Conservation (phyloP, 2,329 filamentous ascomycete genomes). For the Microthyrium microscopicum region DNA sequence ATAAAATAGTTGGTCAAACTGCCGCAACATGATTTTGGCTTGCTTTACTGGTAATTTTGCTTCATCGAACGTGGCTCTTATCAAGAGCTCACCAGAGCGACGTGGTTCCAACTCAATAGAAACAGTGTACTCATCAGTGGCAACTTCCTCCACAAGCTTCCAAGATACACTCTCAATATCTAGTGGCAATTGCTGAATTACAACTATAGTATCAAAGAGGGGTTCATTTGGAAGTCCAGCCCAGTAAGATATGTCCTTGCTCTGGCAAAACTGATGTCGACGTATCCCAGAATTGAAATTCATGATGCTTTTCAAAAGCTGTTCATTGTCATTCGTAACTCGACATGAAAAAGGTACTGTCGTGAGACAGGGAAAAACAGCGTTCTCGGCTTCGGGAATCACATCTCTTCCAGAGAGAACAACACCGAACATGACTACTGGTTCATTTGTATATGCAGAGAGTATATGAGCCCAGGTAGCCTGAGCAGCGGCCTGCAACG, state of each 20-base stretch:
- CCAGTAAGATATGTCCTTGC: slow-evolving; percentile 57
- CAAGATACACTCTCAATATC: slow-evolving; percentile 40
- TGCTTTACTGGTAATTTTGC: slow-evolving; percentile 53
- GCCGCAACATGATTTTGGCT: slow-evolving; percentile 46
- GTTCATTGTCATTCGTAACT: slow-evolving; percentile 35
- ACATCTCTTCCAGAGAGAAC: slow-evolving; percentile 59
- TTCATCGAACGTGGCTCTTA: slow-evolving; percentile 50
- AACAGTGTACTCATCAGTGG: slow-evolving; percentile 59
- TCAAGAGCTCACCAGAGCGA: slow-evolving; percentile 29
- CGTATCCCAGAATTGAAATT: slow-evolving; percentile 45
- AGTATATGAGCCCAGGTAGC: slow-evolving; percentile 64
- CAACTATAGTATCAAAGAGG: slow-evolving; percentile 73
- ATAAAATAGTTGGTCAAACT: slow-evolving; percentile 53
- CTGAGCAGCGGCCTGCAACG: slow-evolving; percentile 59
- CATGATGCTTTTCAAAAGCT: slow-evolving; percentile 48
- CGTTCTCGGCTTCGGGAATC: slow-evolving; percentile 29
- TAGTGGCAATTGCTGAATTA: slow-evolving; percentile 58
- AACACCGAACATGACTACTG: slow-evolving; percentile 58
- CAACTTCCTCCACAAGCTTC: slow-evolving; percentile 46
- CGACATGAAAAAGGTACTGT: slow-evolving; percentile 58
- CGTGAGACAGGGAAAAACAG: slow-evolving; percentile 63
- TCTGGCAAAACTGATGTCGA: slow-evolving; percentile 53
- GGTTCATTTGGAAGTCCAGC: slow-evolving; percentile 45
- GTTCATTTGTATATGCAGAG: slow-evolving; percentile 60
- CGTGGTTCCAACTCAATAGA: slow-evolving; percentile 62